Percentiles rank a stretch among this genome's conserved stretches.
phyloP scores from a whole-genome alignment of 2,329 filamentous ascomycete species.

The Bipolaris victoriae region DNA sequence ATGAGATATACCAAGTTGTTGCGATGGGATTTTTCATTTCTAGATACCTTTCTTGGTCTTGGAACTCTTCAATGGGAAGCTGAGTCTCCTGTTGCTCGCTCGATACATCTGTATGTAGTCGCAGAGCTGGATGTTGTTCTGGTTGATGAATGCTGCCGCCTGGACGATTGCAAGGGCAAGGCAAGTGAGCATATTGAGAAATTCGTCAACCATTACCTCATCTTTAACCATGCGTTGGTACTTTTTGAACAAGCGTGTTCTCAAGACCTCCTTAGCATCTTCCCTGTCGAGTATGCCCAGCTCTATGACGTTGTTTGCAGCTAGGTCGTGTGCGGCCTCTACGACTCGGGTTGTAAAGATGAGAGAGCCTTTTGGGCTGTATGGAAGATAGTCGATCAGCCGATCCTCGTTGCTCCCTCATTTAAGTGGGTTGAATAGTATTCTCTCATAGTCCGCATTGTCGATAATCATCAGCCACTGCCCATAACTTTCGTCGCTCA shows the following conservation, averaged over 20 bases:
- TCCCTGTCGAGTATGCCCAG: neutral
- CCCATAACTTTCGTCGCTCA: neutral
- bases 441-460: neutral
- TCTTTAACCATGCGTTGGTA: neutral
- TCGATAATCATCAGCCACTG: neutral
- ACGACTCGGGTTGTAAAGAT: neutral
- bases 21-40: neutral
- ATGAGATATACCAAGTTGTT: neutral
- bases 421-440: neutral
- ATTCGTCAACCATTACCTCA: neutral
- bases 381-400: neutral
- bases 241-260: neutral
- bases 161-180: neutral
- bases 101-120: neutral
- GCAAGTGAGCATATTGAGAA: neutral
- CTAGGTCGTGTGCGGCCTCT: neutral
- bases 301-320: neutral
- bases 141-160: neutral
- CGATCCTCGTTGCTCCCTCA: neutral
- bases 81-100: neutral
- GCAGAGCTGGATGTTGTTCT: neutral
- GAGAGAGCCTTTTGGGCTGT: constrained; percentile 1
- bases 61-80: neutral
- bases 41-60: neutral
- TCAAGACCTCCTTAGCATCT: neutral